phyloP scores from a whole-genome alignment of 129 eudicot species.

The Lactuca sativa region DNA sequence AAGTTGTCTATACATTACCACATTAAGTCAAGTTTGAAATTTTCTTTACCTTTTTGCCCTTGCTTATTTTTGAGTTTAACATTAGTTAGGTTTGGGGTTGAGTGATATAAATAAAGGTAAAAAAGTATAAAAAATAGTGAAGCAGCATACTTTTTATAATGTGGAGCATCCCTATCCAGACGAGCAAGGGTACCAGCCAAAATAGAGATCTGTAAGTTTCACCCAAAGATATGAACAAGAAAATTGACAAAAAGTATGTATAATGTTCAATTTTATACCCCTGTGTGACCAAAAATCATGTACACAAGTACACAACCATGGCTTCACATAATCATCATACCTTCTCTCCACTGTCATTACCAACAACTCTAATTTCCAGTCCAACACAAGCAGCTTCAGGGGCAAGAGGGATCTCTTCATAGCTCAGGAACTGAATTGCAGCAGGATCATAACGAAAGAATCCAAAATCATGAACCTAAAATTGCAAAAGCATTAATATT shows the following conservation, averaged over 20 bases:
- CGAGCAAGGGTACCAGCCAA: slow-evolving; percentile 99
- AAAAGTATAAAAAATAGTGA: not conserved
- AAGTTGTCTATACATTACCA: too few relatives aligned
- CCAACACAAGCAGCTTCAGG: slow-evolving; percentile 99
- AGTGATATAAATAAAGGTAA: too few relatives aligned
- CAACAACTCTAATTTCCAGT: slow-evolving; percentile 96
- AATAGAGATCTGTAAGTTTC: slow-evolving; percentile 81
- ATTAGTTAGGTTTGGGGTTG: too few relatives aligned
- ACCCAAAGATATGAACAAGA: not conserved
- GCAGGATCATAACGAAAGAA: slow-evolving; percentile 91
- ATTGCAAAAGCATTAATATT: not conserved
- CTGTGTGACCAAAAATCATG: not conserved
- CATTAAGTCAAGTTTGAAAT: too few relatives aligned
- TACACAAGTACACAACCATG: not conserved
- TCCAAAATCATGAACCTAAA: slow-evolving; percentile 97
- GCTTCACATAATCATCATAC: slow-evolving; percentile 27
- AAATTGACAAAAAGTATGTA: not conserved
- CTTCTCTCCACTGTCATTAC: slow-evolving; percentile 99
- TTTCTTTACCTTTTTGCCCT: too few relatives aligned
- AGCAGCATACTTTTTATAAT: slow-evolving; percentile 75
- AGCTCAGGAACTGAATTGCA: slow-evolving; percentile 81
- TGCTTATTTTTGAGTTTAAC: too few relatives aligned
- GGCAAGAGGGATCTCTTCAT: slow-evolving; percentile 97
- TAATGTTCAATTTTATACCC: not conserved
- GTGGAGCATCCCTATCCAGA: slow-evolving; percentile 97